These are phyloP conservation scores for Viridothelium virens DNA, from an alignment of 495 filamentous ascomycete genomes.

Conservation along the genomic window DNA sequence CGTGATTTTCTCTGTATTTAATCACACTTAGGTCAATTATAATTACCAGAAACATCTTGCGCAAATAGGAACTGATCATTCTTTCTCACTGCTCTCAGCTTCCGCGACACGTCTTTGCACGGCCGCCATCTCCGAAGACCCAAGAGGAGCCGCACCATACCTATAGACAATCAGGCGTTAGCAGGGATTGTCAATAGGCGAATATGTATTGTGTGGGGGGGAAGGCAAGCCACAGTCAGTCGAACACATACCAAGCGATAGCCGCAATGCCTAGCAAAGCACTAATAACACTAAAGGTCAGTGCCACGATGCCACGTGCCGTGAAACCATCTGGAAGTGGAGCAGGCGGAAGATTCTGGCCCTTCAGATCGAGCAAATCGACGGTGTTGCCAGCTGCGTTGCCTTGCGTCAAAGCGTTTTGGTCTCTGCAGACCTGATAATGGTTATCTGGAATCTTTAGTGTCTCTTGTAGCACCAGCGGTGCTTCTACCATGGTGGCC, in stretches of 20 bases:
- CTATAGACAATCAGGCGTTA: constrained; percentile 12
- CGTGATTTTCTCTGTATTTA: not conserved
- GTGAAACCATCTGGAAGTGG: constrained; percentile 67
- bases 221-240: not conserved
- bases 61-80: not conserved
- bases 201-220: not conserved
- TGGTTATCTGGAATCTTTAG: constrained; percentile 58
- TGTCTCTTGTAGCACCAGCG: constrained; percentile 52
- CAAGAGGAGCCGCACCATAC: constrained; percentile 27
- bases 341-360: constrained; percentile 48
- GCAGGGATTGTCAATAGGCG: not conserved
- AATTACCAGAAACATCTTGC: not conserved
- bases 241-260: constrained; percentile 53
- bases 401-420: constrained; percentile 45
- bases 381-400: constrained; percentile 69
- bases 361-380: constrained; percentile 57
- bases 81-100: constrained; percentile 11
- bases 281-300: constrained; percentile 58
- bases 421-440: constrained; percentile 50
- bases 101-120: constrained; percentile 18
- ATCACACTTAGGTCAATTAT: not conserved
- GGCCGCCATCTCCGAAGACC: constrained; percentile 20
- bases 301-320: constrained; percentile 43
- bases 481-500: constrained; percentile 64
- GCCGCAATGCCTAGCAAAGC: constrained; percentile 65